Evolutionary conservation across 495 filamentous ascomycete species (phyloP).

Genomic region (Aspergillus indologenus): DNA sequence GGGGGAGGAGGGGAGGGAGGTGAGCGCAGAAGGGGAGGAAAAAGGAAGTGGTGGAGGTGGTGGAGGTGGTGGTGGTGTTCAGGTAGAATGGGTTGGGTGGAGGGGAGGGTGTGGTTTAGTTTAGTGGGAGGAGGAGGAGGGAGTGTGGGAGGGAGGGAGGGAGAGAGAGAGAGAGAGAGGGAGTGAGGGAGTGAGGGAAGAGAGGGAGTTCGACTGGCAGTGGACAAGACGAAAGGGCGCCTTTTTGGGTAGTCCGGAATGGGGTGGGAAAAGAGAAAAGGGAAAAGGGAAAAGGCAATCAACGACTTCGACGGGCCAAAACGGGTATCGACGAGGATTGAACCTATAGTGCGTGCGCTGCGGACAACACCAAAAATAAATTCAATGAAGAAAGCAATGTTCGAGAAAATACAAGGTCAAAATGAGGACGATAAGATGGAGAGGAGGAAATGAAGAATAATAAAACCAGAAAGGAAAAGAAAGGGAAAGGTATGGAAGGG

Average conservation of each 20-base stretch:
- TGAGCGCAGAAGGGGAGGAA: too few species aligned
- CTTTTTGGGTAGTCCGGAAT: slow-evolving; percentile 18
- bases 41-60: slow-evolving; percentile 8
- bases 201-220: too few species aligned
- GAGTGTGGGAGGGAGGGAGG: neutral
- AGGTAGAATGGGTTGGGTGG: slow-evolving; percentile 22
- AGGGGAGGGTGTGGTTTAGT: too few species aligned
- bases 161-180: neutral
- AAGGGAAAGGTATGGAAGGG: slow-evolving; percentile 2
- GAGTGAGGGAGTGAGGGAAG: neutral
- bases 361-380: slow-evolving; percentile 14
- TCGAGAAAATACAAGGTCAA: slow-evolving; percentile 12
- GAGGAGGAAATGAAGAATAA: slow-evolving; percentile 12
- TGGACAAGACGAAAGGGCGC: slow-evolving; percentile 10
- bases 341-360: too few species aligned
- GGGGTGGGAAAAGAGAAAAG: slow-evolving; percentile 23
- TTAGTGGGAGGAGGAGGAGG: too few species aligned
- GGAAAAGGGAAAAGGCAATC: slow-evolving; percentile 21
- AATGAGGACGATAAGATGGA: slow-evolving; percentile 9
- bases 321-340: slow-evolving; percentile 19
- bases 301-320: slow-evolving; percentile 18
- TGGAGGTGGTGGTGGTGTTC: slow-evolving; percentile 19
- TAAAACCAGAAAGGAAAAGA: slow-evolving; percentile 11
- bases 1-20: slow-evolving; percentile 6
- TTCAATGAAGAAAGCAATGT: slow-evolving; percentile 5